Percentiles rank a stretch among this genome's conserved stretches.
Conservation (phyloP, 1,284 basidiomycete genomes). For the Irpex sp. region DNA sequence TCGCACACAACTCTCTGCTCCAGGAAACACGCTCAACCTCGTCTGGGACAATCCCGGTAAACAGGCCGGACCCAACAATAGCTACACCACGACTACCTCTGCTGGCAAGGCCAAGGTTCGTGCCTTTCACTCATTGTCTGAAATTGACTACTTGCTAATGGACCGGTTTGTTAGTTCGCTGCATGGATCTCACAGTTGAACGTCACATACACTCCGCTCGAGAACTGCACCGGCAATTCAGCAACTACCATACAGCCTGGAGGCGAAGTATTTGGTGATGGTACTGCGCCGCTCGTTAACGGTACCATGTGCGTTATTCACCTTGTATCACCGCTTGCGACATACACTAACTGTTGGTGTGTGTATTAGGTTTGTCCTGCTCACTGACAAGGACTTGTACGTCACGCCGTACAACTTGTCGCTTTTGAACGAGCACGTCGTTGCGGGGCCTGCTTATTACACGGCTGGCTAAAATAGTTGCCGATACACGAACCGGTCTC, state of each 20-base stretch:
- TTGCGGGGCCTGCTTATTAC: slow-evolving; percentile 53
- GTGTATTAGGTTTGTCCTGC: slow-evolving; percentile 42
- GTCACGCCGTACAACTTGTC: slow-evolving; percentile 60
- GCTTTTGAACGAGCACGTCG: slow-evolving; percentile 47
- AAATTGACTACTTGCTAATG: slow-evolving; percentile 13
- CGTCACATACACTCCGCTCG: slow-evolving; percentile 53
- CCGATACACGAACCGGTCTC: too few relatives aligned
- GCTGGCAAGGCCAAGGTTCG: slow-evolving; percentile 38
- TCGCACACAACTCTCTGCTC: slow-evolving; percentile 38
- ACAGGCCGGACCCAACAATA: slow-evolving; percentile 43
- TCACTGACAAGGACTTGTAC: slow-evolving; percentile 44
- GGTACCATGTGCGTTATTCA: slow-evolving; percentile 39
- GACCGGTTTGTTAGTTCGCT: slow-evolving; percentile 24
- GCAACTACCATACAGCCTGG: slow-evolving; percentile 47
- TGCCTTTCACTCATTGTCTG: slow-evolving; percentile 3
- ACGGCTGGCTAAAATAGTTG: slow-evolving; percentile 32
- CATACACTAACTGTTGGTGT: neutral
- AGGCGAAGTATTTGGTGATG: slow-evolving; percentile 36
- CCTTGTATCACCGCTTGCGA: neutral
- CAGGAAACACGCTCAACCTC: slow-evolving; percentile 40
- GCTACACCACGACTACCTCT: slow-evolving; percentile 46
- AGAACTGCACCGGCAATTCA: slow-evolving; percentile 32
- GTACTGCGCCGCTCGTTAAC: slow-evolving; percentile 35
- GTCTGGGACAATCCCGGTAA: slow-evolving; percentile 54
- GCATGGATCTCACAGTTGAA: slow-evolving; percentile 60